phyloP scores from a whole-genome alignment of 352 stramenopile genomes.

The Phytophthora sp. region DNA sequence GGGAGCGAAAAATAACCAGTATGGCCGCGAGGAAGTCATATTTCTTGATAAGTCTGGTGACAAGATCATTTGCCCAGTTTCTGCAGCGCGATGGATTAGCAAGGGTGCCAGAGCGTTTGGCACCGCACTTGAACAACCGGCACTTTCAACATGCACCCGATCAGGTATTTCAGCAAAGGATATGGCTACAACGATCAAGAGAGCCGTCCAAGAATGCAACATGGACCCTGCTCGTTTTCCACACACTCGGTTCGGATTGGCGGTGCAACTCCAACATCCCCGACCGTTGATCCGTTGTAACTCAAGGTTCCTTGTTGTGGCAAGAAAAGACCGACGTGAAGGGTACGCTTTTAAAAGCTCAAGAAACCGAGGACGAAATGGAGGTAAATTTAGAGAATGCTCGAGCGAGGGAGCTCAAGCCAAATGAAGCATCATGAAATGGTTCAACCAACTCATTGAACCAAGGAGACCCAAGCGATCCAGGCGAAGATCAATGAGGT shows the following conservation, averaged over 20 bases:
- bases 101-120: constrained; percentile 11
- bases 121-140: background rate
- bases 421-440: too few relatives aligned
- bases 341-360: too few relatives aligned
- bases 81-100: constrained; percentile 9
- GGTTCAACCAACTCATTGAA: too few relatives aligned
- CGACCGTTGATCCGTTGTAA: too few relatives aligned
- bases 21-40: constrained; percentile 18
- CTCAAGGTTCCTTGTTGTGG: too few relatives aligned
- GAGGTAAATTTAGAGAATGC: too few relatives aligned
- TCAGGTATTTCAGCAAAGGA: background rate
- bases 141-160: background rate
- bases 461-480: too few relatives aligned
- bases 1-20: constrained; percentile 37
- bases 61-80: constrained; percentile 18
- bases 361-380: too few relatives aligned
- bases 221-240: constrained; percentile 14
- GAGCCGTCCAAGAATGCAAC: background rate
- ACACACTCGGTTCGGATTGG: constrained; percentile 29
- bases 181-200: constrained; percentile 16
- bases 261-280: too few relatives aligned
- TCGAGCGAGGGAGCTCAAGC: too few relatives aligned
- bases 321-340: too few relatives aligned
- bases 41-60: constrained; percentile 27
- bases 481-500: too few relatives aligned